Evolutionary conservation across 441 rosid genomes (phyloP), one percentile per base, ranked within the genome.

Genomic region (Cnidoscolus chayamansa): DNA sequence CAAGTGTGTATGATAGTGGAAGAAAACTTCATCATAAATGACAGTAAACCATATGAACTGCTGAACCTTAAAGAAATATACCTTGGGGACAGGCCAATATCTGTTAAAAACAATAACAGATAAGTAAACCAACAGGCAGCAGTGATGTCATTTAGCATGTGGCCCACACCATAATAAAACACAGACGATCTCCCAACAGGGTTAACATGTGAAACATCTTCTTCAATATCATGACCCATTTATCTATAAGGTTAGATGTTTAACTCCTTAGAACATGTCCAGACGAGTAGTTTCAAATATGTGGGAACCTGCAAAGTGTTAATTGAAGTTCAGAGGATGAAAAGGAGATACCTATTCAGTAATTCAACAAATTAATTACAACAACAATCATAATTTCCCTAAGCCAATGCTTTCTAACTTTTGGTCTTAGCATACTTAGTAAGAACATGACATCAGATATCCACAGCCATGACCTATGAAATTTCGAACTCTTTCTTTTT

Each of bases 61-160:
- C 17, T 19, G 25, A 19, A 30, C 19, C 10, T 13, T 15, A 47
- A 56, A 78, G 68, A 75, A 12, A 10, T 19, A 58, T 70, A 89
- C 99, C 92, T 87, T 0, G 93, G 93, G 8, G 96, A 78, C 56
- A 94, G 89, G 61, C 99, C 99, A 1, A 90, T 94, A 63, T 90
- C 91, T 10, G 96, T 89, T 80, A 94, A 80, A 85, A 92, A 92
- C 43, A 91, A 58, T 66, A 94, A 85, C 76, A 92, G 94, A 83
- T 94, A 92, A 54, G 98, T 94, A 84, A 94, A 94, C 99, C 99
- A 94, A 73, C 98, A 92, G 60, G 99, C 86, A 80, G 99, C 86
- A 69, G 98, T 89, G 78, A 94, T 89, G 82, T 94, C 98, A 80
- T 94, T 94, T 19, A 94, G 97, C 97, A 94, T 91, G 77, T 94